Percentiles rank a stretch among this genome's conserved stretches.
These are phyloP conservation scores for Phytopythium kandeliae DNA, from an alignment of 352 stramenopile genomes.

Conservation along the genomic window DNA sequence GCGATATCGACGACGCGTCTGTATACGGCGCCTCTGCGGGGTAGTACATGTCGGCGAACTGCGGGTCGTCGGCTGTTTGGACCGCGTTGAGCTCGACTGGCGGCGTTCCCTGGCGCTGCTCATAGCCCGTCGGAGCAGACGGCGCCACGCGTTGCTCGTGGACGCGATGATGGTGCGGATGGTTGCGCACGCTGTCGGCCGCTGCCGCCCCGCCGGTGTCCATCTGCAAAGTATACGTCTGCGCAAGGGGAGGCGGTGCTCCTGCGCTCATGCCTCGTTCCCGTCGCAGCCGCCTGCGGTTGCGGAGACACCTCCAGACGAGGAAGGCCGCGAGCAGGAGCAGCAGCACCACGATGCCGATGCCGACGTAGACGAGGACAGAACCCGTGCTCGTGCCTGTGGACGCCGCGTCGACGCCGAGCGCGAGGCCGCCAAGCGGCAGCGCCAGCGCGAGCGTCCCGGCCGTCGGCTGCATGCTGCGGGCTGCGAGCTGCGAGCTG, in stretches of 20 bases:
- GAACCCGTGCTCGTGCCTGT: conserved; percentile 21
- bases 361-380: conserved; percentile 52
- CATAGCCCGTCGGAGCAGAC: neutral
- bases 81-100: neutral
- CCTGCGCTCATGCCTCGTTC: conserved; percentile 11
- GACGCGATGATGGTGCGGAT: neutral
- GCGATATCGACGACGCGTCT: neutral
- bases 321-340: conserved; percentile 43
- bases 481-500: neutral
- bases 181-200: neutral
- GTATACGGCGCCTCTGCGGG: neutral
- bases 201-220: neutral
- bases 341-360: conserved; percentile 43
- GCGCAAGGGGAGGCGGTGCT: conserved; percentile 6
- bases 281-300: conserved; percentile 13
- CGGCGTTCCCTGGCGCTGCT: neutral
- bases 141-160: neutral
- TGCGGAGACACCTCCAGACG: conserved; percentile 42
- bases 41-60: neutral
- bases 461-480: neutral
- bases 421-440: neutral
- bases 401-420: conserved; percentile 2
- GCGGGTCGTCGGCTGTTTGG: neutral
- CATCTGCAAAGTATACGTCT: neutral
- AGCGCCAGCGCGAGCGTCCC: neutral